A percentile compares a stretch with the other conserved stretches of the same genome.
phyloP scores from a whole-genome alignment of 2,329 filamentous ascomycete genomes.

The Dothistroma pini region DNA sequence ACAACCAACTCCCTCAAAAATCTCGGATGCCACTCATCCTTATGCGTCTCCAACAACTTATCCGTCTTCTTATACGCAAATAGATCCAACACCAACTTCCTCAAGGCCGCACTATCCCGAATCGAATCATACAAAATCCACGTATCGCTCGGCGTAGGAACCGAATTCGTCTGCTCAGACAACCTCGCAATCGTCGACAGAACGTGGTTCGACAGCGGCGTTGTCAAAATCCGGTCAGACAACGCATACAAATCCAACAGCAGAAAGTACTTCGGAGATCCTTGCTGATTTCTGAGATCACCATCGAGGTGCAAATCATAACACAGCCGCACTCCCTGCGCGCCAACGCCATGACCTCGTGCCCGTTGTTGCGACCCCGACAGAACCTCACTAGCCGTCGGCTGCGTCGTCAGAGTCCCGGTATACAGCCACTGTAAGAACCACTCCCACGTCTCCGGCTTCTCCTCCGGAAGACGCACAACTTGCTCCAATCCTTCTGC shows the following conservation, averaged over 20 bases:
- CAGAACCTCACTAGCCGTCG: constrained; percentile 9
- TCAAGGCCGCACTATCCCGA: constrained; percentile 38
- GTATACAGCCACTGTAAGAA: constrained; percentile 53
- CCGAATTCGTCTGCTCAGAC: constrained; percentile 47
- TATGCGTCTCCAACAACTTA: constrained; percentile 44
- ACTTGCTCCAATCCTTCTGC: constrained; percentile 43
- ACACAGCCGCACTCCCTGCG: background rate
- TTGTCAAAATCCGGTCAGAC: constrained; percentile 46
- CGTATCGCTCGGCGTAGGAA: constrained; percentile 49
- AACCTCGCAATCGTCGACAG: constrained; percentile 43
- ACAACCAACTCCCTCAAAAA: constrained; percentile 49
- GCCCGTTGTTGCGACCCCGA: background rate
- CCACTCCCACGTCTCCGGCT: constrained; percentile 47
- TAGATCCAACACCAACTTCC: constrained; percentile 45
- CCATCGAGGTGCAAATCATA: constrained; percentile 28
- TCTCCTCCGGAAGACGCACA: constrained; percentile 44
- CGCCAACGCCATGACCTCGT: background rate
- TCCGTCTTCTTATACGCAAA: constrained; percentile 54
- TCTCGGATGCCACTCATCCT: constrained; percentile 47
- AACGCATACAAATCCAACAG: constrained; percentile 48
- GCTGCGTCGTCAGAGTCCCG: constrained; percentile 33
- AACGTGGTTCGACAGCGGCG: constrained; percentile 44
- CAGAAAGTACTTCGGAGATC: constrained; percentile 49
- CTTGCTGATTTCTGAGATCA: constrained; percentile 43
- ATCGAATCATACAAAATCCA: constrained; percentile 47